Evolutionary conservation across 306 rosid genomes (phyloP).

Genomic region (Mucuna pruriens): DNA sequence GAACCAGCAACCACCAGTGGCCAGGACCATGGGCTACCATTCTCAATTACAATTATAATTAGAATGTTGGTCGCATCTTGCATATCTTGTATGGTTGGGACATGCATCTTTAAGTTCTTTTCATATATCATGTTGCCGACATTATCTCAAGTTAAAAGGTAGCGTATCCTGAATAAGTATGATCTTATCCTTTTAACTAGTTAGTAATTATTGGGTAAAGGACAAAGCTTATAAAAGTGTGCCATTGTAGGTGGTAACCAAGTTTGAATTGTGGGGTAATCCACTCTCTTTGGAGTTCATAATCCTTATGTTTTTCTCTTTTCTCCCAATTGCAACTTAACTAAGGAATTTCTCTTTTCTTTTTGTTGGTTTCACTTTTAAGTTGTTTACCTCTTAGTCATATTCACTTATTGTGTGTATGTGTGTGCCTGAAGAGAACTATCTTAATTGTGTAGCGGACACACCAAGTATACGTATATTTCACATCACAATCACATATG

Average conservation of each 20-base stretch:
- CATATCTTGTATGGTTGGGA: constrained; percentile 20
- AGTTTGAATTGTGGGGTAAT: constrained; percentile 36
- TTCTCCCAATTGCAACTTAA: constrained; percentile 15
- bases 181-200: constrained; percentile 18
- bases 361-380: constrained; percentile 28
- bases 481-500: constrained; percentile 11
- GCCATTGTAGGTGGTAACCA: constrained; percentile 33
- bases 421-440: not conserved
- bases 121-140: constrained; percentile 23
- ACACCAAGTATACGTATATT: constrained; percentile 21
- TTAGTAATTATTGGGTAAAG: constrained; percentile 13
- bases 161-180: constrained; percentile 10
- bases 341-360: not conserved
- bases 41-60: constrained; percentile 23
- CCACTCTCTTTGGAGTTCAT: constrained; percentile 19
- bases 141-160: constrained; percentile 19
- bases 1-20: constrained; percentile 35
- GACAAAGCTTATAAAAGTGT: constrained; percentile 34
- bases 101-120: constrained; percentile 33
- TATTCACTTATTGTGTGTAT: not conserved
- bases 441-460: constrained; percentile 12
- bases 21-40: constrained; percentile 44
- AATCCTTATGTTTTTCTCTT: not conserved
- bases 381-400: constrained; percentile 7
- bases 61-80: constrained; percentile 43